Evolutionary conservation across 2,329 filamentous ascomycete species (phyloP).

Genomic region (Cadophora sp.): DNA sequence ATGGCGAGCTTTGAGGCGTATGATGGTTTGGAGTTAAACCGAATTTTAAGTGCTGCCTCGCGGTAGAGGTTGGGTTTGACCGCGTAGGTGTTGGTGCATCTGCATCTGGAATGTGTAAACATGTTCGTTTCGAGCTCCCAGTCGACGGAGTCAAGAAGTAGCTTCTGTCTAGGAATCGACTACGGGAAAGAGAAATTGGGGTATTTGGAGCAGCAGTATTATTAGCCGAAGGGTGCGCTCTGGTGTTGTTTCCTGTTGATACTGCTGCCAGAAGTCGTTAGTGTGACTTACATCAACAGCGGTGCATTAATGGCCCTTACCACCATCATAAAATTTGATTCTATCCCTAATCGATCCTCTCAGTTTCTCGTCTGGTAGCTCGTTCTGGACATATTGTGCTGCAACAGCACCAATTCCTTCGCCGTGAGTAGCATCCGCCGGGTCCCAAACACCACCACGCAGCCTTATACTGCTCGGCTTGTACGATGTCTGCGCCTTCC

Average conservation of each 20-base stretch:
- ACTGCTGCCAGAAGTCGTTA: conserved; percentile 24
- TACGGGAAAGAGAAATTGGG: conserved; percentile 13
- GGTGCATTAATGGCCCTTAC: conserved; percentile 18
- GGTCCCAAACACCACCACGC: conserved; percentile 6
- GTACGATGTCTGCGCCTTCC: conserved; percentile 14
- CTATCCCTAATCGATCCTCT: conserved; percentile 35
- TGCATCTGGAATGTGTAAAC: background rate
- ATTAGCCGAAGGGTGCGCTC: conserved; percentile 16
- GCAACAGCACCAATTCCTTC: conserved; percentile 8
- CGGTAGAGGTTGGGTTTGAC: background rate
- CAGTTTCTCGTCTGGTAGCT: conserved; percentile 20
- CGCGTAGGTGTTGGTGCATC: conserved; percentile 17
- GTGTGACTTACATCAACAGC: background rate
- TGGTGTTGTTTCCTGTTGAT: conserved; percentile 24
- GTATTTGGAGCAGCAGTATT: conserved; percentile 12
- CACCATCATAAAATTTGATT: conserved; percentile 40
- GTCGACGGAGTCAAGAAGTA: conserved; percentile 21
- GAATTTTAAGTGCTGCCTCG: background rate
- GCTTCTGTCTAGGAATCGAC: conserved; percentile 6
- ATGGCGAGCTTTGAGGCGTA: conserved; percentile 15
- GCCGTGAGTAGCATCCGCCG: background rate
- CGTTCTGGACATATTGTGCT: conserved; percentile 21
- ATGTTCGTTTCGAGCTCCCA: conserved; percentile 18
- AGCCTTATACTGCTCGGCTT: conserved; percentile 18
- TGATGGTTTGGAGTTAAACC: conserved; percentile 1